Evolutionary conservation across 306 rosid genomes (phyloP).

Genomic region (Myrica gale): DNA sequence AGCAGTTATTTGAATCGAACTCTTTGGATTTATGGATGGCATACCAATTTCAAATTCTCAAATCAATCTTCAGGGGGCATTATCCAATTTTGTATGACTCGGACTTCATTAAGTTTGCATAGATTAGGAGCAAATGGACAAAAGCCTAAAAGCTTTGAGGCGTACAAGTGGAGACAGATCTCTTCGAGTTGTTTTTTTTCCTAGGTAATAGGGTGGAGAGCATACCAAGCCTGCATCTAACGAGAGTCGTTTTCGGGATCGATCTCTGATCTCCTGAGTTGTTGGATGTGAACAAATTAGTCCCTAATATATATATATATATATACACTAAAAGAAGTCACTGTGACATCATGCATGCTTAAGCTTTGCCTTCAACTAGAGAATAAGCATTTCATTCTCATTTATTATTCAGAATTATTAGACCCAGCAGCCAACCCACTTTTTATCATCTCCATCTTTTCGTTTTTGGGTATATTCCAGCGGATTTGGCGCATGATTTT

Average conservation of each 20-base stretch:
- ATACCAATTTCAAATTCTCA: too few species aligned
- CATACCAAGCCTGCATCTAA: too few species aligned
- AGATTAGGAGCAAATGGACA: neutral
- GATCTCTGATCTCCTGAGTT: neutral
- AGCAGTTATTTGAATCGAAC: too few species aligned
- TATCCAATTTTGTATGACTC: neutral
- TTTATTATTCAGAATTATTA: neutral
- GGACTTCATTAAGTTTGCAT: neutral
- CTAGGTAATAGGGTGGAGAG: too few species aligned
- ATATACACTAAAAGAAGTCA: neutral
- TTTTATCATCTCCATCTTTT: neutral
- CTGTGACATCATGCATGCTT: conserved; percentile 4
- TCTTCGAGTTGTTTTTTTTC: too few species aligned
- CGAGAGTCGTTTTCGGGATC: too few species aligned
- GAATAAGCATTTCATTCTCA: neutral
- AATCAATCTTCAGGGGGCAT: neutral
- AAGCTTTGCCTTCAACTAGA: conserved; percentile 1
- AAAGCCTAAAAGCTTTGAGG: neutral
- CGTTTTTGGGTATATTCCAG: neutral
- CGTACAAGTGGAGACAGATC: neutral
- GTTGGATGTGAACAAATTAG: neutral
- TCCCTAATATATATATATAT: too few species aligned
- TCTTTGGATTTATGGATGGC: neutral
- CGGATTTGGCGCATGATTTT: conserved; percentile 4
- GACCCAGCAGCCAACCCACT: conserved; percentile 21